Evolutionary conservation across 192 early-diverging fungal genomes (phyloP), one percentile per base, ranked within the genome.

Genomic region (Jimgerdemannia flammicorona): DNA sequence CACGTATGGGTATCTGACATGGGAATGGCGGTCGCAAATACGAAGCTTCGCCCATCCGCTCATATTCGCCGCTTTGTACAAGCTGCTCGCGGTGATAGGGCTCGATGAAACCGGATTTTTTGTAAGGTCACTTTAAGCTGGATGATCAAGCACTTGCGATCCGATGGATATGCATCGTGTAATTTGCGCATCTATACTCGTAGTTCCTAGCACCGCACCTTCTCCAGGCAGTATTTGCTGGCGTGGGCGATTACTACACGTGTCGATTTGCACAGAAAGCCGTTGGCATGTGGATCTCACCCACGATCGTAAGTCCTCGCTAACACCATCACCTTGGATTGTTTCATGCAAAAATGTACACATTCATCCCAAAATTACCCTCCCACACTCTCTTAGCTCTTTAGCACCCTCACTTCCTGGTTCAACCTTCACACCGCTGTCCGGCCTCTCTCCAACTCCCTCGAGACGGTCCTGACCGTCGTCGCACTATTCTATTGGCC

Each of bases 401-500:
- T 85, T 72, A 76, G 80, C 41, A 85, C 88, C 4, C 68, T 91
- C 8, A 70, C 73, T 18, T 90, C 88, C 41, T 88, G 87, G 85
- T 90, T 86, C 74, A 88, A 89, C 68, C 85, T 87, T 72, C 83
- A 85, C 66, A 86, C 82, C 72, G 81, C 86, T 8, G 82, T 79
- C 10, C 78, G 88, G 29, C 87, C 84, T 44, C 67, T 89, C 17
- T 87, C 88, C 9, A 87, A 93, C 83, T 84, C 89, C 3, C 81
- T 93, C 67, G 97, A 99, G 75, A 92, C 93, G 0, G 79, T 87
- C 0, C 72, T 95, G 10, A 91, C 95, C 0, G 90, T 91, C 11
- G 72, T 90, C 0, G 96, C 93, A 0, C 85, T 98, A 40, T 93
- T 88, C 70, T 91, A 90, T 80, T 99, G 96, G 96, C 97, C 97